Conservation (phyloP, 176 grass and related monocot genomes). For the Lolium rigidum region DNA sequence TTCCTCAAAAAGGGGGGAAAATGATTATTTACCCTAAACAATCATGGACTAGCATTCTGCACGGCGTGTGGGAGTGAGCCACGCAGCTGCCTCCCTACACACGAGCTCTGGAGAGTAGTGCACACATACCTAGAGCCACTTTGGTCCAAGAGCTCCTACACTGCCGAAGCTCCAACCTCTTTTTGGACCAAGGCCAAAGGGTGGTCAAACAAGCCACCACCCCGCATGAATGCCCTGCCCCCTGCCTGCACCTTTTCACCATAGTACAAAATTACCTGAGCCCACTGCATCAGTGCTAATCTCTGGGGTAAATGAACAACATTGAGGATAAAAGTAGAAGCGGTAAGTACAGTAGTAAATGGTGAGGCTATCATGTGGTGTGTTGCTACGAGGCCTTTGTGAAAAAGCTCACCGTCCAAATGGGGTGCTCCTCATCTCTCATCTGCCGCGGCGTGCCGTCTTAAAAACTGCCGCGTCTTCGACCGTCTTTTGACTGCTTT, state of each 20-base stretch:
- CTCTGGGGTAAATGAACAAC: not conserved
- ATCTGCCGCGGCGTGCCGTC: slow-evolving; percentile 1
- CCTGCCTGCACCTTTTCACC: slow-evolving; percentile 18
- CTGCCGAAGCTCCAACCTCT: not conserved
- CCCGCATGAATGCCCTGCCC: slow-evolving; percentile 38
- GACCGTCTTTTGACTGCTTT: slow-evolving; percentile 16
- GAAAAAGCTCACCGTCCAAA: slow-evolving; percentile 11
- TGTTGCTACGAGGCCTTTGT: not conserved
- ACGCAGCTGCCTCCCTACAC: not conserved
- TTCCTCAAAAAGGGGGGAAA: not conserved
- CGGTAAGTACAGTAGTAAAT: not conserved
- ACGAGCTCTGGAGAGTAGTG: not conserved
- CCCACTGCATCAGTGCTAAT: slow-evolving; percentile 5
- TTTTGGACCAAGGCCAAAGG: slow-evolving; percentile 48
- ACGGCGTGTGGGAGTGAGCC: not conserved
- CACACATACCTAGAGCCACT: slow-evolving; percentile 39
- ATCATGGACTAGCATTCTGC: not conserved
- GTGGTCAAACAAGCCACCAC: slow-evolving; percentile 47
- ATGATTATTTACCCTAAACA: not conserved
- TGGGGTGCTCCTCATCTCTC: not conserved
- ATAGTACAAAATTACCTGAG: not conserved
- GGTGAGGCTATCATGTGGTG: not conserved
- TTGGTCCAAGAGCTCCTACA: slow-evolving; percentile 17
- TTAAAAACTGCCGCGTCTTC: slow-evolving; percentile 10
- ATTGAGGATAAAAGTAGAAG: not conserved